Conservation (phyloP, 129 eudicot genomes). For the Flaveria trinervia region DNA sequence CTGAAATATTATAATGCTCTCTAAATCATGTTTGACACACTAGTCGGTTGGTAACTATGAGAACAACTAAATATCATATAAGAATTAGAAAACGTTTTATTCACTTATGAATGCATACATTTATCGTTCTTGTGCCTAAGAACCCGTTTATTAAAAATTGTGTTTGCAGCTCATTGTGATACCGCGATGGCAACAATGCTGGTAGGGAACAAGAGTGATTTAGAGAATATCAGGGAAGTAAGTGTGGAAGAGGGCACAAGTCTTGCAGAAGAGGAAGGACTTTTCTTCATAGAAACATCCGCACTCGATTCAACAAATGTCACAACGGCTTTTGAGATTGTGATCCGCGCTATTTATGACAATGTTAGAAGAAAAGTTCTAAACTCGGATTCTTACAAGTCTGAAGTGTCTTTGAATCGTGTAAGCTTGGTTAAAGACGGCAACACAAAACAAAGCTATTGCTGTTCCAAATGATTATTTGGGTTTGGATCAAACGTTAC, state of each 20-base stretch:
- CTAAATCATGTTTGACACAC: not conserved
- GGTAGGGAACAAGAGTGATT: conserved; percentile 85
- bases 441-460: conserved; percentile 46
- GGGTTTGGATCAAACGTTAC: conserved; percentile 18
- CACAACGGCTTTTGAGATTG: conserved; percentile 70
- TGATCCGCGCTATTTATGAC: conserved; percentile 68
- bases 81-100: not conserved
- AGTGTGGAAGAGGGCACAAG: conserved; percentile 67
- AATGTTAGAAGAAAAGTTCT: conserved; percentile 68
- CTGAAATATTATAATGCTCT: too few relatives aligned
- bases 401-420: conserved; percentile 69
- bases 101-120: not conserved
- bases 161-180: conserved; percentile 84
- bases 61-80: not conserved
- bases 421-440: conserved; percentile 56
- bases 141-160: not conserved
- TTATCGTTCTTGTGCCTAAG: not conserved
- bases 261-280: conserved; percentile 83
- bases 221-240: conserved; percentile 75
- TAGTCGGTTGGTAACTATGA: not conserved
- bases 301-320: conserved; percentile 83
- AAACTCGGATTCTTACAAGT: conserved; percentile 79
- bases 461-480: conserved; percentile 58
- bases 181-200: conserved; percentile 73
- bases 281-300: conserved; percentile 88